Evolutionary conservation across 2,329 filamentous ascomycete genomes (phyloP).

Genomic region (Coniochaeta pulveracea): DNA sequence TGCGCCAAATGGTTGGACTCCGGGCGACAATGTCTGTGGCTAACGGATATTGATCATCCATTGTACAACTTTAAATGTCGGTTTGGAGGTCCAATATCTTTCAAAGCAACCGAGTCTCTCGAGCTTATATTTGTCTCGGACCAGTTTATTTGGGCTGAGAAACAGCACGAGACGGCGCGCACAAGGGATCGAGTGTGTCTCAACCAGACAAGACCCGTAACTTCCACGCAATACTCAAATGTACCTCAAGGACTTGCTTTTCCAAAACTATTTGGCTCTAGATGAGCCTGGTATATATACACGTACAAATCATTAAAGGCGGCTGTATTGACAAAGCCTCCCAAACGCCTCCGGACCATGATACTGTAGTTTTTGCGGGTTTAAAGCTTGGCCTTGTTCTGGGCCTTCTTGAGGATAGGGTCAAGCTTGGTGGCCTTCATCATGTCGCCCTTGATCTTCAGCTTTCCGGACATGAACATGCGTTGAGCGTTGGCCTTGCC

Average conservation of each 20-base stretch:
- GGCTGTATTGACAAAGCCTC: not conserved
- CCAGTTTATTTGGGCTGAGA: too few species aligned
- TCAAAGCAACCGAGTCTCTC: too few species aligned
- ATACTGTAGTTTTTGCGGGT: not conserved
- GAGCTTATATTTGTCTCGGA: too few species aligned
- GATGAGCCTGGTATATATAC: not conserved
- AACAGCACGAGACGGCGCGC: too few species aligned
- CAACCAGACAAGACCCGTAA: too few species aligned
- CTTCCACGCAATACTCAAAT: too few species aligned
- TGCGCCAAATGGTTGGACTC: too few species aligned
- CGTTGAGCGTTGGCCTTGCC: slow-evolving; percentile 92
- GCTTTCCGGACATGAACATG: slow-evolving; percentile 95
- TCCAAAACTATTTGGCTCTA: not conserved
- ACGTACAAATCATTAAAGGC: slow-evolving; percentile 3
- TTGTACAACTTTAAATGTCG: too few species aligned
- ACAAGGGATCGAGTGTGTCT: too few species aligned
- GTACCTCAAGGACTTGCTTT: not conserved
- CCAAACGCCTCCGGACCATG: not conserved
- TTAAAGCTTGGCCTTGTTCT: slow-evolving; percentile 75
- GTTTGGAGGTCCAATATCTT: too few species aligned
- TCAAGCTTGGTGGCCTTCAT: slow-evolving; percentile 99
- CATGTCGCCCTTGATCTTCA: slow-evolving; percentile 96
- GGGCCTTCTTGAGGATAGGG: slow-evolving; percentile 80
- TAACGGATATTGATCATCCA: too few species aligned
- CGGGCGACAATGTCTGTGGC: too few species aligned